Percentiles rank a stretch among this genome's conserved stretches.
These are phyloP conservation scores for Ophiobolus disseminans DNA, from an alignment of 2,329 filamentous ascomycete species.

Conservation along the genomic window DNA sequence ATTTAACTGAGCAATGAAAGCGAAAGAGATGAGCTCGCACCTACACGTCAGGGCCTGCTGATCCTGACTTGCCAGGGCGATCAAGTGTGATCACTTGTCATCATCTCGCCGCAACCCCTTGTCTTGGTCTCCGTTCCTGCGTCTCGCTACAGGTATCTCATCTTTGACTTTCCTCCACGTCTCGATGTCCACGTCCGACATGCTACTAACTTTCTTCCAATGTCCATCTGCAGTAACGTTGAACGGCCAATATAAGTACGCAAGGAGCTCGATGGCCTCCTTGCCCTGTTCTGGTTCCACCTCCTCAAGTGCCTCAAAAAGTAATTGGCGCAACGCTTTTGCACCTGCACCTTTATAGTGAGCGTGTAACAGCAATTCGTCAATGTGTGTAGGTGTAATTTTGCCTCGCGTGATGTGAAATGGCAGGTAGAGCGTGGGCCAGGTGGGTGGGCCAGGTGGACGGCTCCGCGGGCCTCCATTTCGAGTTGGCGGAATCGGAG, in stretches of 20 bases:
- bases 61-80: too few relatives aligned
- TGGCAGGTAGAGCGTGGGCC: conserved; percentile 1
- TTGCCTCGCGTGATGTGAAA: not conserved
- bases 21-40: too few relatives aligned
- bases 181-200: not conserved
- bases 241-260: conserved; percentile 6
- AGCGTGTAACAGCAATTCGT: conserved; percentile 1
- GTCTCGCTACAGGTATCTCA: too few relatives aligned
- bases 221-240: not conserved
- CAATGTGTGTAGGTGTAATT: conserved; percentile 1
- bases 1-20: not conserved
- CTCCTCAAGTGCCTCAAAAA: not conserved
- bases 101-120: too few relatives aligned
- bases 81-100: too few relatives aligned
- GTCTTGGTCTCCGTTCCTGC: too few relatives aligned
- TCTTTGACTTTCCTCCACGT: conserved; percentile 2
- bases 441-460: conserved; percentile 7
- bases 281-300: conserved; percentile 1
- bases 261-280: not conserved
- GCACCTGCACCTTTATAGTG: conserved; percentile 5
- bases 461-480: not conserved
- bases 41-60: too few relatives aligned
- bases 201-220: not conserved
- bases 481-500: not conserved
- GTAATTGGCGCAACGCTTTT: not conserved